Evolutionary conservation across 2,329 filamentous ascomycete genomes (phyloP).

Genomic region (Alternaria gansuensis): DNA sequence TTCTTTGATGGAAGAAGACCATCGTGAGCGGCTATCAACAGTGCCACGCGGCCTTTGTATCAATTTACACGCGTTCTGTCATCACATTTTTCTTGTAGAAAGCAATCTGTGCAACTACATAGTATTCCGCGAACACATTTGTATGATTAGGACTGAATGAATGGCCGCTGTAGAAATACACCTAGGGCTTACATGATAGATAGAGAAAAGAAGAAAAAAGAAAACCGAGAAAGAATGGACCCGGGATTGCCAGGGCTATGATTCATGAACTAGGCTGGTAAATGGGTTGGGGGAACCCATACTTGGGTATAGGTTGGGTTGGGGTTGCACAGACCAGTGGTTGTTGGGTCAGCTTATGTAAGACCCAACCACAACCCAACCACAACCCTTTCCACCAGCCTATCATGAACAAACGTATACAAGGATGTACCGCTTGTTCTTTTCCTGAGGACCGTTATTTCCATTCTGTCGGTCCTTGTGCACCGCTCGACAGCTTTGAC

Average conservation of each 20-base stretch:
- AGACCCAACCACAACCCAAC: no score
- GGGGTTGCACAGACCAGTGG: no score
- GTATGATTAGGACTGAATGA: background rate
- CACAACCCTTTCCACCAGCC: no score
- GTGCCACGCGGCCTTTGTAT: background rate
- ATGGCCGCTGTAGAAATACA: background rate
- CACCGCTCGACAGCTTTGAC: background rate
- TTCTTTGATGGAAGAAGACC: constrained; percentile 13
- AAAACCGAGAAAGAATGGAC: background rate
- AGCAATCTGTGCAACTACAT: background rate
- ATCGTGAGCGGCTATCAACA: background rate
- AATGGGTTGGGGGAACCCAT: no score
- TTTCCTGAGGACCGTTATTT: background rate
- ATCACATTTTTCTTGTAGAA: background rate
- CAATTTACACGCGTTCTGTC: background rate
- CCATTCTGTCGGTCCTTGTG: background rate
- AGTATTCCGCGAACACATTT: background rate
- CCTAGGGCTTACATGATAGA: background rate
- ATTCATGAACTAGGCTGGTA: background rate
- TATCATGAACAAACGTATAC: background rate
- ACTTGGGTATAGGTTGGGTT: no score
- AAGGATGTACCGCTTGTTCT: background rate
- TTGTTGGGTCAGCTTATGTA: no score
- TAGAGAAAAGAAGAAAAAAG: background rate
- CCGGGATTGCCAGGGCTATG: background rate